Percentiles rank a stretch among this genome's conserved stretches.
Conservation (phyloP, 2,329 filamentous ascomycete species). For the Dactylellina haptotyla region DNA sequence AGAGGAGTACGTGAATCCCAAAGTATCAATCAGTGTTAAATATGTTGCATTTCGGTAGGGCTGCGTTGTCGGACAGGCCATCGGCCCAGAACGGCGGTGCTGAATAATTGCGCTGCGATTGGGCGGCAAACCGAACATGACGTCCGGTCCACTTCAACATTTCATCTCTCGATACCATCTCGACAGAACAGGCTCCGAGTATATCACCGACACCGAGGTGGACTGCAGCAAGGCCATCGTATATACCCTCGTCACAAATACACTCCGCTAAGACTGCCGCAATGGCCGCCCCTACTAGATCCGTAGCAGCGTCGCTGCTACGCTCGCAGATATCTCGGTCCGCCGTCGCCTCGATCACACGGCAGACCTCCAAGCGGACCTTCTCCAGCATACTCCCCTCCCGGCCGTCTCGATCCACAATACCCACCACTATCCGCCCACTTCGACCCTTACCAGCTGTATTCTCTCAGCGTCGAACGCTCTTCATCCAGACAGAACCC, state of each 20-base stretch:
- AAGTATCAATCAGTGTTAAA: too few relatives aligned
- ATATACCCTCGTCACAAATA: not conserved
- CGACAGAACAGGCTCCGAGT: not conserved
- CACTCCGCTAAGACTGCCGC: not conserved
- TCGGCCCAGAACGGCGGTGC: too few relatives aligned
- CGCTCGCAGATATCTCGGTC: slow-evolving; percentile 36
- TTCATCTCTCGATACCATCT: not conserved
- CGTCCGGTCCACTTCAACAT: not conserved
- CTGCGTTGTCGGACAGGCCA: too few relatives aligned
- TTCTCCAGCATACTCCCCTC: slow-evolving; percentile 7
- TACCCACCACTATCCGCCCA: not conserved
- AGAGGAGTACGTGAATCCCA: too few relatives aligned
- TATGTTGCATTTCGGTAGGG: too few relatives aligned
- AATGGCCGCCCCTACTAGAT: slow-evolving; percentile 37
- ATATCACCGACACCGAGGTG: not conserved
- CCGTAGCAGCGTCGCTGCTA: slow-evolving; percentile 20
- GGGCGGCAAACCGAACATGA: not conserved
- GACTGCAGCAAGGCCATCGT: not conserved
- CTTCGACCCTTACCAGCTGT: not conserved
- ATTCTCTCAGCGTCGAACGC: slow-evolving; percentile 60
- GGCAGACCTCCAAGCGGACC: slow-evolving; percentile 13
- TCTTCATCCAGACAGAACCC: slow-evolving; percentile 97
- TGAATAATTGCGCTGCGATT: not conserved
- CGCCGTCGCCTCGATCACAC: slow-evolving; percentile 15
- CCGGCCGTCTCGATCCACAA: slow-evolving; percentile 8